These are phyloP conservation scores for Entomophthora muscae DNA, from an alignment of 371 early-diverging fungal species.

Conservation along the genomic window DNA sequence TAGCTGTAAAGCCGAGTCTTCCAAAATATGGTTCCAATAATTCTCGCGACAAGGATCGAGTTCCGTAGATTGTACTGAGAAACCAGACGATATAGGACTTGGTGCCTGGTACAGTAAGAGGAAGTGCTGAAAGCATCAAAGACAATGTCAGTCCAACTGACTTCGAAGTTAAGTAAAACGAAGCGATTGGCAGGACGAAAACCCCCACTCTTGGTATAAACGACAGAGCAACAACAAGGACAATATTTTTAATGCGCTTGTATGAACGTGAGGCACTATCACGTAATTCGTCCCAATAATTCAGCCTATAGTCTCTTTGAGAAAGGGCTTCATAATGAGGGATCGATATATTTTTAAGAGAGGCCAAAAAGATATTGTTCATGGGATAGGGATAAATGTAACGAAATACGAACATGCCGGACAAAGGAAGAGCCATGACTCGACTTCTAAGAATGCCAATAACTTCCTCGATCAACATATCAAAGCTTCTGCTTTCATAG, in stretches of 20 bases:
- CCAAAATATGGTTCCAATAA: conserved; percentile 43
- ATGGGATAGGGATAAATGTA: conserved; percentile 41
- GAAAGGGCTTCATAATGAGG: conserved; percentile 14
- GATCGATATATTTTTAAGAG: conserved; percentile 24
- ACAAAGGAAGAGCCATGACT: conserved; percentile 17
- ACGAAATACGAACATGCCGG: conserved; percentile 35
- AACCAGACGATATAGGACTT: conserved; percentile 19
- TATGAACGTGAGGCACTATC: conserved; percentile 24
- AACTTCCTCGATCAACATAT: neutral
- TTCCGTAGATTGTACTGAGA: conserved; percentile 32
- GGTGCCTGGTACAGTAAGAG: conserved; percentile 23
- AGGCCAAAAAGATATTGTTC: conserved; percentile 41
- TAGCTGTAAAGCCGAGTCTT: conserved; percentile 27
- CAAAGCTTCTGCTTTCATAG: neutral
- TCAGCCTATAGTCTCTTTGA: conserved; percentile 17
- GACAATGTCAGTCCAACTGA: conserved; percentile 25
- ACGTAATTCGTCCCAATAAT: conserved; percentile 32
- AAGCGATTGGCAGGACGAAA: conserved; percentile 37
- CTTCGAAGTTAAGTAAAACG: conserved; percentile 24
- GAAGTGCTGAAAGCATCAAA: conserved; percentile 22
- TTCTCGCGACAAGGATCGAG: conserved; percentile 40
- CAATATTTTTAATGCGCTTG: conserved; percentile 24
- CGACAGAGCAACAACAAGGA: conserved; percentile 25
- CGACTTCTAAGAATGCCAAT: neutral
- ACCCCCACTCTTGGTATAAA: conserved; percentile 31